Conservation (phyloP, 345 rosid species). For the Bruguiera sexangula region DNA sequence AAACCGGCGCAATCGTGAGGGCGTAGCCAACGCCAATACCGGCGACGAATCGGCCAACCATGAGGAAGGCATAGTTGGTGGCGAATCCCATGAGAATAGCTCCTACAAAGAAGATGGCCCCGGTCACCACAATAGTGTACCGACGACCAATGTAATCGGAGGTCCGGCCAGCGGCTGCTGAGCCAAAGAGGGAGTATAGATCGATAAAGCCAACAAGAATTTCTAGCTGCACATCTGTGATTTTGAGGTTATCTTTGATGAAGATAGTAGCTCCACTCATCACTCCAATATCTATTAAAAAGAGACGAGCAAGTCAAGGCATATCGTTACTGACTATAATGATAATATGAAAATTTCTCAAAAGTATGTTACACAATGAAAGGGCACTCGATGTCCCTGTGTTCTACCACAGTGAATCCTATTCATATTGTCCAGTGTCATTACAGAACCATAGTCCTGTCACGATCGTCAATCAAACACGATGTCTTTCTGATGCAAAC, state of each 20-base stretch:
- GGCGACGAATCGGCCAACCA: slow-evolving; percentile 88
- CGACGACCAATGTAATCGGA: slow-evolving; percentile 95
- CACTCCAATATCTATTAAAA: slow-evolving; percentile 63
- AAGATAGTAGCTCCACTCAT: slow-evolving; percentile 74
- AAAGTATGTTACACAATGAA: too few relatives aligned
- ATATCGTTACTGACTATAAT: not conserved
- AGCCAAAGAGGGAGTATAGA: slow-evolving; percentile 64
- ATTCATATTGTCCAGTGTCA: too few relatives aligned
- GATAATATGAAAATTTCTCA: too few relatives aligned
- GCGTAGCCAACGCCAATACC: slow-evolving; percentile 94
- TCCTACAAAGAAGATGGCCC: slow-evolving; percentile 75
- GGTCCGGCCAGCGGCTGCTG: slow-evolving; percentile 72
- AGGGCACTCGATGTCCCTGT: too few relatives aligned
- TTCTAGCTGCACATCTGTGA: slow-evolving; percentile 45
- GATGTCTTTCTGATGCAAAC: too few relatives aligned
- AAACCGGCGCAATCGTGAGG: slow-evolving; percentile 91
- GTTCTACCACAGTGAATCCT: too few relatives aligned
- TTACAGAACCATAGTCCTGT: too few relatives aligned
- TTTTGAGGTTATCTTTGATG: slow-evolving; percentile 44
- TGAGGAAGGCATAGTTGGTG: slow-evolving; percentile 72
- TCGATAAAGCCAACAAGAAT: slow-evolving; percentile 64
- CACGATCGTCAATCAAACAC: too few relatives aligned
- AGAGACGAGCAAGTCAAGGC: not conserved
- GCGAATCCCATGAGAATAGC: slow-evolving; percentile 90
- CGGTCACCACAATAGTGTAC: slow-evolving; percentile 76